phyloP scores from a whole-genome alignment of 352 stramenopile species.

The Phytophthora pinifolia region DNA sequence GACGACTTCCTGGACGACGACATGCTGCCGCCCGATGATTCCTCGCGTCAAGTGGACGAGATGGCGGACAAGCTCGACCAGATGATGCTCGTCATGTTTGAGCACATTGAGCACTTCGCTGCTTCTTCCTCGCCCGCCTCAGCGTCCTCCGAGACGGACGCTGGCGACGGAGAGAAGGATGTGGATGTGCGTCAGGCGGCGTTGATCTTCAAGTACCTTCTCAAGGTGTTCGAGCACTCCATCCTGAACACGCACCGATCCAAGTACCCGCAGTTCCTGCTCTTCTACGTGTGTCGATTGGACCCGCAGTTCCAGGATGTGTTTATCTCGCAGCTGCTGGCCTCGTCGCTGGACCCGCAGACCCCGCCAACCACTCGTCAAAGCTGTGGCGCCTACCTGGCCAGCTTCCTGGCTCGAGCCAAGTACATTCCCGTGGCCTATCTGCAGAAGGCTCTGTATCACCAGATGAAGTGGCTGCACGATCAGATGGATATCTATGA shows the following conservation, averaged over 20 bases:
- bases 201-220: constrained; percentile 72
- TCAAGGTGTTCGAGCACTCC: constrained; percentile 86
- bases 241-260: constrained; percentile 90
- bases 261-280: constrained; percentile 93
- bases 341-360: constrained; percentile 76
- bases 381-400: constrained; percentile 94
- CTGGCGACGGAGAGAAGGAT: constrained; percentile 16
- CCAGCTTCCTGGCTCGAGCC: constrained; percentile 94
- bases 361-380: constrained; percentile 89
- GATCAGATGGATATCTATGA: constrained; percentile 92
- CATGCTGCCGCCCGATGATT: constrained; percentile 52
- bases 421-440: constrained; percentile 94
- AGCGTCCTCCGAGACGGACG: not conserved
- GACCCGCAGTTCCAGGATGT: constrained; percentile 81
- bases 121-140: constrained; percentile 2
- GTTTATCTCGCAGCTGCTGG: constrained; percentile 81
- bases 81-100: constrained; percentile 89
- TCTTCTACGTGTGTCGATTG: constrained; percentile 87
- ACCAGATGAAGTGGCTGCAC: constrained; percentile 94
- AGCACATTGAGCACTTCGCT: constrained; percentile 64
- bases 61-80: constrained; percentile 89
- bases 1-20: constrained; percentile 83
- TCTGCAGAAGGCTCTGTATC: constrained; percentile 92
- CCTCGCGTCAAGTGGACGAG: constrained; percentile 55
- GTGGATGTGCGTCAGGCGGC: constrained; percentile 53